Evolutionary conservation across 2,329 filamentous ascomycete species (phyloP).

Genomic region (Fusarium caatingaense): DNA sequence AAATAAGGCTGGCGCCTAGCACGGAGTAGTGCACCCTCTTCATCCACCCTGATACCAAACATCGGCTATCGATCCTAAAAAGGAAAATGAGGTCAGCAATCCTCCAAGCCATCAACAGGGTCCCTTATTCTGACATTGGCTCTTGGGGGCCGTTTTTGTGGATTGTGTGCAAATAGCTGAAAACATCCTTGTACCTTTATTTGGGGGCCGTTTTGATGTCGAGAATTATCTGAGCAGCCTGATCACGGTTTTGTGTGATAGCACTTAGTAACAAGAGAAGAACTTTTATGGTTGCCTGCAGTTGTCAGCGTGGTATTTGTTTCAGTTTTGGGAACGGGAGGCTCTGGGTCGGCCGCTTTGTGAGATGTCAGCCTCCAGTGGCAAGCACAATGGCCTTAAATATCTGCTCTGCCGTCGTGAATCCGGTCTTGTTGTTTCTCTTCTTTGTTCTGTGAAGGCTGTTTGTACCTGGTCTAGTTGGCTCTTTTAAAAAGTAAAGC

Average conservation of each 20-base stretch:
- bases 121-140: neutral
- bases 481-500: neutral
- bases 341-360: neutral
- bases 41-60: neutral
- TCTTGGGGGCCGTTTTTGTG: neutral
- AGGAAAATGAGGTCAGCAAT: neutral
- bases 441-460: rapidly evolving
- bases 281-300: neutral
- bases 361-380: neutral
- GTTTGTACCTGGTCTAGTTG: rapidly evolving
- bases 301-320: constrained; percentile 7
- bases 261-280: neutral
- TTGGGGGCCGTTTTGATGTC: constrained; percentile 10
- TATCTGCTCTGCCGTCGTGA: neutral
- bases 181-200: neutral
- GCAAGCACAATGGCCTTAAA: neutral
- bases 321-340: neutral
- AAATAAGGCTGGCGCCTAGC: constrained; percentile 18
- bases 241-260: neutral
- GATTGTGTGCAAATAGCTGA: constrained; percentile 5
- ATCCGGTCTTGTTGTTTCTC: rapidly evolving
- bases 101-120: neutral
- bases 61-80: neutral
- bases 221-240: neutral
- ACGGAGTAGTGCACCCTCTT: neutral